A percentile compares a stretch with the other conserved stretches of the same genome.
phyloP scores from a whole-genome alignment of 805 yeast species.

The Cyberlindnera saturnus region DNA sequence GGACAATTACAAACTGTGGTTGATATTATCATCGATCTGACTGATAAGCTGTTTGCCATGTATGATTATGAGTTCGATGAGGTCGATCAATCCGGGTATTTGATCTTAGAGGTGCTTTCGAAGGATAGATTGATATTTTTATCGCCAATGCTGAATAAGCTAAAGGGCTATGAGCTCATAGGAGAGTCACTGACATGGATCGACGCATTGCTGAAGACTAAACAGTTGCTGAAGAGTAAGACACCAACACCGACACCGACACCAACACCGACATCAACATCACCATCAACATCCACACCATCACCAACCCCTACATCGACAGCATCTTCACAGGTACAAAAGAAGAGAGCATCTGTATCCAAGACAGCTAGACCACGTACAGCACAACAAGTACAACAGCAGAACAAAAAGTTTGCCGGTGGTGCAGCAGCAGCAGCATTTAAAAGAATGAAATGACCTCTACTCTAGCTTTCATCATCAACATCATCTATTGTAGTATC shows the following conservation, averaged over 20 bases:
- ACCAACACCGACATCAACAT: conserved; percentile 2
- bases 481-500: background rate
- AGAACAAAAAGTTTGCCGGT: conserved; percentile 25
- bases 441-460: conserved; percentile 10
- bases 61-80: conserved; percentile 77
- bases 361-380: conserved; percentile 1
- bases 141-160: conserved; percentile 27
- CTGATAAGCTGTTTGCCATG: conserved; percentile 58
- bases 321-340: too few species aligned
- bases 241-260: background rate
- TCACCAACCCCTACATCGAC: too few species aligned
- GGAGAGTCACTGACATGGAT: conserved; percentile 59
- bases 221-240: conserved; percentile 36
- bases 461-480: background rate
- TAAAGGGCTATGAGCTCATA: conserved; percentile 14
- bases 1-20: conserved; percentile 11
- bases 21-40: conserved; percentile 34
- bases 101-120: conserved; percentile 56
- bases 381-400: conserved; percentile 13
- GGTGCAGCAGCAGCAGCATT: conserved; percentile 31
- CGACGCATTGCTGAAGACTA: conserved; percentile 60
- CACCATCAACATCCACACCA: conserved; percentile 1
- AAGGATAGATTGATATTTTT: conserved; percentile 55
- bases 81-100: conserved; percentile 48
- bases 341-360: conserved; percentile 3